Conservation (phyloP, 495 filamentous ascomycete genomes). For the Aspergillus indologenus region DNA sequence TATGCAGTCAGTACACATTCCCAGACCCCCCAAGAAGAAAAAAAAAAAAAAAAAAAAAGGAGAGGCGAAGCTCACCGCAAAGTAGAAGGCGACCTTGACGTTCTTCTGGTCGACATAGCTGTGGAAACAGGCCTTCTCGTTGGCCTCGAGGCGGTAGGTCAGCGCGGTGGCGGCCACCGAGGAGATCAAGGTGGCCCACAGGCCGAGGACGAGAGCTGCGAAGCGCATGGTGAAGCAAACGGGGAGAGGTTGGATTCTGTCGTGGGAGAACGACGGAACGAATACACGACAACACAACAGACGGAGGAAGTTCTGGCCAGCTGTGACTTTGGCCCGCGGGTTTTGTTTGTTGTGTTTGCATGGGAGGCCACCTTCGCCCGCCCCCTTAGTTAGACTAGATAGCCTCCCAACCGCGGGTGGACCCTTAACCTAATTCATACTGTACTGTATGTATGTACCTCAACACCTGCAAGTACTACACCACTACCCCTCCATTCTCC, state of each 20-base stretch:
- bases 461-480: too few species aligned
- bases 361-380: not conserved
- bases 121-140: constrained; percentile 97
- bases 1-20: not conserved
- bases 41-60: not conserved
- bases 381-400: constrained; percentile 3
- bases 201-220: constrained; percentile 42
- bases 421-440: not conserved
- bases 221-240: constrained; percentile 37
- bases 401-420: not conserved
- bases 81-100: constrained; percentile 96
- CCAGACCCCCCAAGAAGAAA: too few species aligned
- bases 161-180: constrained; percentile 74
- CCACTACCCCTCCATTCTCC: not conserved
- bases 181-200: constrained; percentile 65
- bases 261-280: constrained; percentile 11
- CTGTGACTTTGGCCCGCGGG: constrained; percentile 25
- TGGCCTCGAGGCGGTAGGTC: constrained; percentile 85
- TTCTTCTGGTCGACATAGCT: constrained; percentile 63
- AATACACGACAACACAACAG: constrained; percentile 14
- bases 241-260: constrained; percentile 15
- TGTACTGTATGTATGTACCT: too few species aligned
- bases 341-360: constrained; percentile 45
- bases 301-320: constrained; percentile 38
- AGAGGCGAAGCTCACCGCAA: constrained; percentile 67